Evolutionary conservation across 2,329 filamentous ascomycete species (phyloP).

Genomic region (Fusarium haematococcum): DNA sequence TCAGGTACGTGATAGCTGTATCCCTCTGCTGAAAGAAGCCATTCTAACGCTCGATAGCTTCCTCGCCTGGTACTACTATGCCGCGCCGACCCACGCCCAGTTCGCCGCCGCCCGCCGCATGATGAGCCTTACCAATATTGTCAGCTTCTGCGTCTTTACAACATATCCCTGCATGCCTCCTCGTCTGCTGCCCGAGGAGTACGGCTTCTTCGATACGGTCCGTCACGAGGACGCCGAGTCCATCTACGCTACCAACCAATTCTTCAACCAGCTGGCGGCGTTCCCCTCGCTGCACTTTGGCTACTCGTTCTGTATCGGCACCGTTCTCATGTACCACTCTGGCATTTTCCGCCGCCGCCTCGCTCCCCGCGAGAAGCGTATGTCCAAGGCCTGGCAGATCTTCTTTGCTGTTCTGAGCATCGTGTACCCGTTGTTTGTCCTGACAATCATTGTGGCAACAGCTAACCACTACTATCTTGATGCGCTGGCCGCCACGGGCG

Average conservation of each 20-base stretch:
- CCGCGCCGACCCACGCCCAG: slow-evolving; percentile 56
- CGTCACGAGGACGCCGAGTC: slow-evolving; percentile 60
- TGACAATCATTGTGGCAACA: slow-evolving; percentile 70
- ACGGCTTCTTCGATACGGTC: slow-evolving; percentile 69
- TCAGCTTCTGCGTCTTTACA: slow-evolving; percentile 67
- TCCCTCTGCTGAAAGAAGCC: slow-evolving; percentile 14
- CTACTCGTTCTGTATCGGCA: slow-evolving; percentile 67
- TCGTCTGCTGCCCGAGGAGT: slow-evolving; percentile 65
- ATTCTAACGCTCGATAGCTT: slow-evolving; percentile 55
- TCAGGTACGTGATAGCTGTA: slow-evolving; percentile 55
- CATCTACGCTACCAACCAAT: slow-evolving; percentile 72
- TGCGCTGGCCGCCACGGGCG: slow-evolving; percentile 71
- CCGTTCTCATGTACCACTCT: slow-evolving; percentile 64
- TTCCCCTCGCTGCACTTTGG: slow-evolving; percentile 70
- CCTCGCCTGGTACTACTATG: slow-evolving; percentile 73
- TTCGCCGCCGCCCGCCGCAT: slow-evolving; percentile 53
- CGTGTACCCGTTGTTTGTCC: slow-evolving; percentile 64
- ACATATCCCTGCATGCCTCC: slow-evolving; percentile 69
- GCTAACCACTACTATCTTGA: slow-evolving; percentile 75
- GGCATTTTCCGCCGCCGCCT: slow-evolving; percentile 55
- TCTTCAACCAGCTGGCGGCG: slow-evolving; percentile 68
- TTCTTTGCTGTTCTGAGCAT: slow-evolving; percentile 55
- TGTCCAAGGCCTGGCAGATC: slow-evolving; percentile 44
- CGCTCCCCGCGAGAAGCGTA: slow-evolving; percentile 44
- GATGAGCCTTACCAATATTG: slow-evolving; percentile 65